Evolutionary conservation across 148 eudicot genomes (phyloP), one percentile per base, ranked within the genome.

Genomic region (Tetragonia tetragonoides): DNA sequence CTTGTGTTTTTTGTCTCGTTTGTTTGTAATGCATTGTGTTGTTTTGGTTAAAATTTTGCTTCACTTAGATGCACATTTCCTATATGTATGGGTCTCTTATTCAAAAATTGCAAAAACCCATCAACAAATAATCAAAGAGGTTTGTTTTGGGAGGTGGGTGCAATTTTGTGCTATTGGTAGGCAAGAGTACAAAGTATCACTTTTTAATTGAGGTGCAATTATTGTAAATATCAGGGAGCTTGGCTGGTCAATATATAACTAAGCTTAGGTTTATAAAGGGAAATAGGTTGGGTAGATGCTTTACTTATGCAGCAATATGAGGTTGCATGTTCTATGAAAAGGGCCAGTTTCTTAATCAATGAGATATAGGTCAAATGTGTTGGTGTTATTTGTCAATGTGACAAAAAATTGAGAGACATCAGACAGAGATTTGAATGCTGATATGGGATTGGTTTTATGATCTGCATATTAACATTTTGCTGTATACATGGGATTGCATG

Each of bases 241-340:
- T 42, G 10, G 16, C 72, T 41, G 53, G 23, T 41, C 0, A 68
- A 39, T 41, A 2, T 18, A 15, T 16, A 14, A 11, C 34, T 28
- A 34, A 10, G 34, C 67, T 64, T 28, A 37, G 67, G 67, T 34
- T 64, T 12, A 37, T 10, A 34, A 34, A 17, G 17, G 16, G 15
- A 0, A 5, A 28, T 28, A 2, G 9, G 23, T 18, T n/a, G 41
- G 39, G 14, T 42, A 37, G 5, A 4, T 20, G 1, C 12, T 34
- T 10, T 46, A 12, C 51, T 6, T 28, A 6, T 49, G 28, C 40
- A 47, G 9, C 40, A 37, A 21, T 38, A 40, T 66, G 51, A 20
- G 23, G 47, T 77, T 67, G 66, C 72, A 42, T 42, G 24, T 67
- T 3, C 10, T 34, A 40, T 15, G 73, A 77, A 57, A 68, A 53